A percentile compares a stretch with the other conserved stretches of the same genome.
These are phyloP conservation scores for Knoxdaviesia capensis DNA, from an alignment of 2,329 filamentous ascomycete species.

Conservation along the genomic window DNA sequence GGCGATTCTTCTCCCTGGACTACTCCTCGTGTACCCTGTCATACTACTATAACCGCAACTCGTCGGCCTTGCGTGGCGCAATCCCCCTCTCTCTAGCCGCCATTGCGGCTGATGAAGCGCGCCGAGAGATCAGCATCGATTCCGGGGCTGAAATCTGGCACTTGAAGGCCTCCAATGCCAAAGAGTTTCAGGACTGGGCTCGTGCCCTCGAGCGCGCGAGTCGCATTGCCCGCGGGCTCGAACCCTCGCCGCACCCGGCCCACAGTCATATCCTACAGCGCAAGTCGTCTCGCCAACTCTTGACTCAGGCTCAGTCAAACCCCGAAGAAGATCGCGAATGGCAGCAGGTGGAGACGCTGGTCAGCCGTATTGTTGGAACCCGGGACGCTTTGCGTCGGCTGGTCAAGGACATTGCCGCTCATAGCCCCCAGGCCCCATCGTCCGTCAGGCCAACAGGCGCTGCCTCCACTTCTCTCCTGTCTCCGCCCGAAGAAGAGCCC, in stretches of 20 bases:
- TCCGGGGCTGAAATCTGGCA: constrained; percentile 97
- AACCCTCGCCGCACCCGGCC: constrained; percentile 12
- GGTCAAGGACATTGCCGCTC: constrained; percentile 60
- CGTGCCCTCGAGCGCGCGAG: constrained; percentile 68
- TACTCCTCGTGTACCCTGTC: constrained; percentile 87
- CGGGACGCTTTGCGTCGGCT: constrained; percentile 74
- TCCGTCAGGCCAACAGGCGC: constrained; percentile 9
- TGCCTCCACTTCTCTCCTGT: constrained; percentile 10
- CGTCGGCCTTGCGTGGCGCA: constrained; percentile 75
- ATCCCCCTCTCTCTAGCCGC: constrained; percentile 84
- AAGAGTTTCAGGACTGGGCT: constrained; percentile 79
- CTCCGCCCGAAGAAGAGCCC: constrained; percentile 26
- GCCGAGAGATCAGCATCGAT: constrained; percentile 86
- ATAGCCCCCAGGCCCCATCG: constrained; percentile 23
- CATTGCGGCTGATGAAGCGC: constrained; percentile 72
- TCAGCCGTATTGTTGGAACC: constrained; percentile 71
- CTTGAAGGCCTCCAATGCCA: constrained; percentile 59
- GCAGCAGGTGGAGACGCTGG: constrained; percentile 66
- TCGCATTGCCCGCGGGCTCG: constrained; percentile 36
- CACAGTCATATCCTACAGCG: constrained; percentile 6
- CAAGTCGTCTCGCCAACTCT: constrained; percentile 6
- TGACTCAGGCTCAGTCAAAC: constrained; percentile 13
- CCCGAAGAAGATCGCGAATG: constrained; percentile 60
- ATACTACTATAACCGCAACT: constrained; percentile 90
- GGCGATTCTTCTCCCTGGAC: constrained; percentile 88